Conservation (phyloP, 1,139 yeast genomes). For the Torulaspora pretoriensis region DNA sequence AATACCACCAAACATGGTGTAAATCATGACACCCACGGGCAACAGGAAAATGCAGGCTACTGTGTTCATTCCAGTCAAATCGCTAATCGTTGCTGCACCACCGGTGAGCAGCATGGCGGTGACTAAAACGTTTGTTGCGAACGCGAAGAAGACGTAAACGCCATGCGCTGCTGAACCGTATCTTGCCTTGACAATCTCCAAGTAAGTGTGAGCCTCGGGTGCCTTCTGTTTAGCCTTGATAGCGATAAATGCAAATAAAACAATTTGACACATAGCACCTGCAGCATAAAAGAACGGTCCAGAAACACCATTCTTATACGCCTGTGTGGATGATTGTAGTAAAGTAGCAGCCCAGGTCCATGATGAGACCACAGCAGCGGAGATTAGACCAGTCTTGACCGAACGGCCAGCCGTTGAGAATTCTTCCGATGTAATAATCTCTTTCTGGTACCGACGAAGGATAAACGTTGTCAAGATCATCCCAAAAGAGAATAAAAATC, state of each 20-base stretch:
- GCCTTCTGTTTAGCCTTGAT: constrained; percentile 69
- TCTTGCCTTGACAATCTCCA: constrained; percentile 63
- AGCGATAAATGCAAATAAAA: constrained; percentile 68
- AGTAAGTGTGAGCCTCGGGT: constrained; percentile 72
- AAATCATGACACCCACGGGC: constrained; percentile 78
- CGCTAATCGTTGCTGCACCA: constrained; percentile 74
- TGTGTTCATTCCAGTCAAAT: constrained; percentile 76
- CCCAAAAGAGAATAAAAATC: constrained; percentile 71
- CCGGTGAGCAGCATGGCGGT: constrained; percentile 86
- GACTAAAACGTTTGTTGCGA: constrained; percentile 81
- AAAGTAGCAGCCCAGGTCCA: constrained; percentile 96
- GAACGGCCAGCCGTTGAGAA: constrained; percentile 85
- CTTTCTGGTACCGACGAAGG: constrained; percentile 70
- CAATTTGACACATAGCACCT: constrained; percentile 68
- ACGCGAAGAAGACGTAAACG: constrained; percentile 69
- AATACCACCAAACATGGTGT: constrained; percentile 84
- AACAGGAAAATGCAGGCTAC: constrained; percentile 77
- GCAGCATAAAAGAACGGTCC: constrained; percentile 75
- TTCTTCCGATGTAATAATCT: constrained; percentile 82
- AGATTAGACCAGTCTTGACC: constrained; percentile 74
- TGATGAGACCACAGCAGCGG: constrained; percentile 82
- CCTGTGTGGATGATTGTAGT: constrained; percentile 71
- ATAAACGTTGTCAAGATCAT: constrained; percentile 72
- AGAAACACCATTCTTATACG: constrained; percentile 69
- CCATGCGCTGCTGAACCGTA: constrained; percentile 68